These are phyloP conservation scores for Agapanthus africanus DNA, from an alignment of 106 monocot species.

Conservation along the genomic window DNA sequence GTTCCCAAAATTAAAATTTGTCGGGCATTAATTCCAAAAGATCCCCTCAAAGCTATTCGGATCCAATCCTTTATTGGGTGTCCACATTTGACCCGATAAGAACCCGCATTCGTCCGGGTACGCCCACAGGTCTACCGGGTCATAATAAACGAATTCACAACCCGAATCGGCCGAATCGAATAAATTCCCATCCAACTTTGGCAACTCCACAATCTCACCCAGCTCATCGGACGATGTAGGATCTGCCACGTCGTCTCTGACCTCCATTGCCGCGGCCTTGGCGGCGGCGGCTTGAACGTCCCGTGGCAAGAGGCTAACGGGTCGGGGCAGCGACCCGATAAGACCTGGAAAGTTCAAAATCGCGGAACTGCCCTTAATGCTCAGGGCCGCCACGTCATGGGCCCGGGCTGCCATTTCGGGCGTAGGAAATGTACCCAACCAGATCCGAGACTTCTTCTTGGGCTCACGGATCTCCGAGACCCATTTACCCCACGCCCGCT, in stretches of 20 bases:
- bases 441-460: conserved; percentile 37
- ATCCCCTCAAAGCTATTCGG: conserved; percentile 7
- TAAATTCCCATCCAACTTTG: conserved; percentile 14
- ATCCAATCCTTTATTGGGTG: neutral
- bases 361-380: conserved; percentile 34
- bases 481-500: conserved; percentile 41
- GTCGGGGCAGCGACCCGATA: conserved; percentile 26
- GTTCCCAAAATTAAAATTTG: no score
- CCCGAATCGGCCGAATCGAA: conserved; percentile 20
- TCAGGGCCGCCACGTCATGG: conserved; percentile 30
- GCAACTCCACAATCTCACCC: conserved; percentile 35
- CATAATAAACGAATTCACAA: conserved; percentile 23
- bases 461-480: conserved; percentile 42
- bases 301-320: conserved; percentile 21
- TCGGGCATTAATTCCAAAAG: no score
- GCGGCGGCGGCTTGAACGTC: conserved; percentile 41
- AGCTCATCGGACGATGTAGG: conserved; percentile 18
- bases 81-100: conserved; percentile 7
- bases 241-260: conserved; percentile 7
- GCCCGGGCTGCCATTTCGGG: conserved; percentile 43
- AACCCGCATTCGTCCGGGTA: conserved; percentile 11
- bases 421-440: conserved; percentile 31
- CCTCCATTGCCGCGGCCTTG: conserved; percentile 32
- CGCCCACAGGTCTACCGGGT: conserved; percentile 34
- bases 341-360: conserved; percentile 39